Evolutionary conservation across 139 green algal species (phyloP).

Genomic region (Chlorella sp.): DNA sequence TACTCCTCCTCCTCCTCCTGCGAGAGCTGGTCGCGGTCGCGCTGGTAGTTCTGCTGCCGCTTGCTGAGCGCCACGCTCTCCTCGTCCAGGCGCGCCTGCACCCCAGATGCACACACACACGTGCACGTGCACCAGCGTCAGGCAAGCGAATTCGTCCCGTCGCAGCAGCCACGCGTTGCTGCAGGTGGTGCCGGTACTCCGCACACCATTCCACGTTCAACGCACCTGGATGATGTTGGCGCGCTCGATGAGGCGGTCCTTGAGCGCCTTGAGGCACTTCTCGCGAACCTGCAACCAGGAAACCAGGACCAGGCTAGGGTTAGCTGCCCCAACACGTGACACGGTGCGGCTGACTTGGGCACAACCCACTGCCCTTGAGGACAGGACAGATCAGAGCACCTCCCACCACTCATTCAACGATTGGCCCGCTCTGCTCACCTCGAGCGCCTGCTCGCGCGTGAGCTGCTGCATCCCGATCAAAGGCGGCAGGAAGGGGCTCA

Average conservation of each 20-base stretch:
- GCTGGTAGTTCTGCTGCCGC: slow-evolving; percentile 64
- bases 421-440: no score
- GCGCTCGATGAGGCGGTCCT: slow-evolving; percentile 78
- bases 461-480: slow-evolving; percentile 44
- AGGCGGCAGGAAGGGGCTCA: slow-evolving; percentile 75
- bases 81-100: slow-evolving; percentile 67
- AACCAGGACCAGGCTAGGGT: no score
- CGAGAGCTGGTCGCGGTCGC: slow-evolving; percentile 72
- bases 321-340: no score
- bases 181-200: no score
- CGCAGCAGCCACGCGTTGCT: no score
- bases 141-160: no score
- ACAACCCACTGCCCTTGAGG: no score
- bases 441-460: slow-evolving; percentile 49
- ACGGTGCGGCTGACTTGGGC: no score
- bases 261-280: slow-evolving; percentile 68
- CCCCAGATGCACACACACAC: background rate
- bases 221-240: slow-evolving; percentile 80
- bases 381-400: no score
- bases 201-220: no score
- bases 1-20: slow-evolving; percentile 75
- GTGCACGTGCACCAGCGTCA: background rate
- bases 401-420: no score
- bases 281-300: slow-evolving; percentile 50
- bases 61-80: slow-evolving; percentile 64